These are phyloP conservation scores for Saturnispora gosingensis DNA, from an alignment of 805 yeast genomes.

Conservation along the genomic window DNA sequence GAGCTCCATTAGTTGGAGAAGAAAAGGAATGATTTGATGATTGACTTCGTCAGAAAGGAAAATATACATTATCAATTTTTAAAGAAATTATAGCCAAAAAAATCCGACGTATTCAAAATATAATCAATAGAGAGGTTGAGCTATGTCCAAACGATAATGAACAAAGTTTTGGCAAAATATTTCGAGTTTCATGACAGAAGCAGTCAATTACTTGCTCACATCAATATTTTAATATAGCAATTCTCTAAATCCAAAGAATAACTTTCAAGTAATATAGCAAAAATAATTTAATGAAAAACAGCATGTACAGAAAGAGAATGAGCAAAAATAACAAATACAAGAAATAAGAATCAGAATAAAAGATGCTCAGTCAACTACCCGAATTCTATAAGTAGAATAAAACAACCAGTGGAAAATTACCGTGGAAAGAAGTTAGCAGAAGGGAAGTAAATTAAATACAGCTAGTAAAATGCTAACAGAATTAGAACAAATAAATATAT, in stretches of 20 bases:
- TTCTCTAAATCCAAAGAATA: background rate
- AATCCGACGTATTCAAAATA: no score
- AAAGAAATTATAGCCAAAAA: slow-evolving; percentile 13
- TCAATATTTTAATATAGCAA: background rate
- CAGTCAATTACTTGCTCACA: no score
- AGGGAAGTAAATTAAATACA: no score
- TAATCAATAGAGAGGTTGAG: no score
- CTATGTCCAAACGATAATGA: no score
- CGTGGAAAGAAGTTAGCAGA: no score
- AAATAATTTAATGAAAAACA: slow-evolving; percentile 2
- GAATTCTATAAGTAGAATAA: no score
- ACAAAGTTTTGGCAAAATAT: no score
- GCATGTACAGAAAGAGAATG: slow-evolving; percentile 23
- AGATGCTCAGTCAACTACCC: background rate
- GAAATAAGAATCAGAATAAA: background rate
- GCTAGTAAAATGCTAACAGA: background rate
- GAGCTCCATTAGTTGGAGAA: background rate
- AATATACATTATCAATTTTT: slow-evolving; percentile 18
- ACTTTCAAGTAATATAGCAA: background rate
- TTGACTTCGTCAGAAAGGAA: slow-evolving; percentile 9
- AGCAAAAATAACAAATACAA: background rate
- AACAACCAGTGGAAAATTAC: no score
- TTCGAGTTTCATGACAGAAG: no score
- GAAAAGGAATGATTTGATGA: background rate
- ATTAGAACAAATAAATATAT: background rate